phyloP scores from a whole-genome alignment of 2,329 filamentous ascomycete genomes.

The Alternaria conjuncta region DNA sequence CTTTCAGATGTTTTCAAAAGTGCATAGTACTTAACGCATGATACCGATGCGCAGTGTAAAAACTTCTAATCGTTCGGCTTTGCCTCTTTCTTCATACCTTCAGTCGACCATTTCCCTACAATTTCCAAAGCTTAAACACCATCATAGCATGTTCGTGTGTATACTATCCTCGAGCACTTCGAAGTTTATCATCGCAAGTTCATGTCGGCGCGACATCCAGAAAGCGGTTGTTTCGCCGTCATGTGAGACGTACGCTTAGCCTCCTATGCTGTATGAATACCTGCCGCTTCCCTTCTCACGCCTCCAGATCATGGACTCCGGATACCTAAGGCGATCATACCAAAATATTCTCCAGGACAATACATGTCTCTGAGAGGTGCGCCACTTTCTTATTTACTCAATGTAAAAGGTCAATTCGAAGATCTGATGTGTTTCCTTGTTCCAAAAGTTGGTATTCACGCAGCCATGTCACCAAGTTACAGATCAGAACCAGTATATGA shows the following conservation, averaged over 20 bases:
- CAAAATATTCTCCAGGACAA: no score
- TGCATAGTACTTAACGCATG: rapidly evolving
- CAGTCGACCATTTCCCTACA: neutral
- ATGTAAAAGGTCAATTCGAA: no score
- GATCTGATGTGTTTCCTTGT: neutral
- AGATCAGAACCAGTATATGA: neutral
- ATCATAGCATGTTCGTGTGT: neutral
- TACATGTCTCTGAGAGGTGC: neutral
- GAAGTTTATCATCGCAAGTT: no score
- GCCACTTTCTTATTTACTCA: neutral
- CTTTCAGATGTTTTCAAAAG: neutral
- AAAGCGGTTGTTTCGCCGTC: no score
- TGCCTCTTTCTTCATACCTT: neutral
- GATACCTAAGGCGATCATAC: neutral
- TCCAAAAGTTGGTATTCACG: neutral
- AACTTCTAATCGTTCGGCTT: neutral
- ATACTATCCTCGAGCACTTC: no score
- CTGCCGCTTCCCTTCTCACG: neutral
- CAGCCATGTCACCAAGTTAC: neutral
- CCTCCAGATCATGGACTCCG: neutral
- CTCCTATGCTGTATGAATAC: neutral
- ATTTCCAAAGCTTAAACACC: neutral
- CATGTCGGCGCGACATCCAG: neutral
- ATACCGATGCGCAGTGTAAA: neutral
- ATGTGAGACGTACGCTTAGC: neutral